Conservation (phyloP, 75 land plant species). For the Adiantum capillusveneris region DNA sequence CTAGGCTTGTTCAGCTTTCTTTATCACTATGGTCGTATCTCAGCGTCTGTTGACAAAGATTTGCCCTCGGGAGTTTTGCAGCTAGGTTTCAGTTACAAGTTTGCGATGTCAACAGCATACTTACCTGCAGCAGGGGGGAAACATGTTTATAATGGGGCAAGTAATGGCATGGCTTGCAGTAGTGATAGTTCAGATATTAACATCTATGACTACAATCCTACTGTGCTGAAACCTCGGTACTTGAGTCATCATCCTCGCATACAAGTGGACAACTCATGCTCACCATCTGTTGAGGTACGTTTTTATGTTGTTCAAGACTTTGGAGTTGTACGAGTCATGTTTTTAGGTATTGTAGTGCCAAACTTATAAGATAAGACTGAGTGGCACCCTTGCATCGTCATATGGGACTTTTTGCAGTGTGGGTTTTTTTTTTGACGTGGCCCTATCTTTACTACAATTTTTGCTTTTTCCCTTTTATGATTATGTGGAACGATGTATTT, state of each 20-base stretch:
- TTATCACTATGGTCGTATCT: no score
- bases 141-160: conserved; percentile 8
- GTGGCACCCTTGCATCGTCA: no score
- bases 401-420: no score
- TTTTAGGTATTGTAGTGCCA: no score
- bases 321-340: no score
- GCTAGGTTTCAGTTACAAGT: neutral
- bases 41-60: no score
- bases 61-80: neutral
- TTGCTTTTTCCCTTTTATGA: no score
- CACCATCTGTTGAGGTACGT: conserved; percentile 24
- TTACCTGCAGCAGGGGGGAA: conserved; percentile 17
- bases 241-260: conserved; percentile 9
- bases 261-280: conserved; percentile 7
- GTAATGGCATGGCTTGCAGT: neutral
- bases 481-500: no score
- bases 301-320: no score
- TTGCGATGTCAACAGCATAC: conserved; percentile 7
- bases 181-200: neutral
- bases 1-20: conserved; percentile 12
- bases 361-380: no score
- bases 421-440: no score
- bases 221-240: conserved; percentile 8
- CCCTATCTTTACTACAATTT: no score
- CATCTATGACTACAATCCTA: conserved; percentile 7